Conservation (phyloP, 345 rosid genomes). For the Corchorus olitorius region DNA sequence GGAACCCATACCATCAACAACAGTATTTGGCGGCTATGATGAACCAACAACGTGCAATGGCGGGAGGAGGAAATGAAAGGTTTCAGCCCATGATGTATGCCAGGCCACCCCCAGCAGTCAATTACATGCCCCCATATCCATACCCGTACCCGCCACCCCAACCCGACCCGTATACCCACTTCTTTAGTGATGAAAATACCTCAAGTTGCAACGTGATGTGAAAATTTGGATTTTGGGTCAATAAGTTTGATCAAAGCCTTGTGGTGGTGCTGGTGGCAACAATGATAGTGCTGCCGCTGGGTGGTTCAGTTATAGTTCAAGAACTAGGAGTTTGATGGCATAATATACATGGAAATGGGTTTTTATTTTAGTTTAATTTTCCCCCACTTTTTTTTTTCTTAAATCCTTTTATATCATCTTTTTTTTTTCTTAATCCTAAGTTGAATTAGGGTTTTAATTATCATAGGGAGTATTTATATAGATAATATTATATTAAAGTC, state of each 20-base stretch:
- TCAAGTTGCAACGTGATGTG: slow-evolving; percentile 93
- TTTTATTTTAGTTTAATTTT: slow-evolving; percentile 34
- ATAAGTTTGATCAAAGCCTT: neutral
- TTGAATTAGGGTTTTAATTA: slow-evolving; percentile 44
- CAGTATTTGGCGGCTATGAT: slow-evolving; percentile 68
- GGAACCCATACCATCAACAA: slow-evolving; percentile 67
- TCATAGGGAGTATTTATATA: slow-evolving; percentile 53
- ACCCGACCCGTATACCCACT: slow-evolving; percentile 46
- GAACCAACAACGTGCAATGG: slow-evolving; percentile 90
- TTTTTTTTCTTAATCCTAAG: slow-evolving; percentile 32
- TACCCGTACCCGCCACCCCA: slow-evolving; percentile 43
- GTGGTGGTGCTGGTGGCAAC: slow-evolving; percentile 2
- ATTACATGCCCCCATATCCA: slow-evolving; percentile 73
- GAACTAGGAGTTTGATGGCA: slow-evolving; percentile 39
- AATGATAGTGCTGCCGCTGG: neutral
- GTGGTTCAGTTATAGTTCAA: slow-evolving; percentile 25
- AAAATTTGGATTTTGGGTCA: slow-evolving; percentile 18
- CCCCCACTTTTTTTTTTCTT: slow-evolving; percentile 7
- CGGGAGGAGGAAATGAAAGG: slow-evolving; percentile 87
- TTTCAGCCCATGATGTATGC: slow-evolving; percentile 96
- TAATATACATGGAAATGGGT: slow-evolving; percentile 56
- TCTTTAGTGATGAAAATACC: slow-evolving; percentile 88
- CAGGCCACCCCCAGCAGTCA: slow-evolving; percentile 79
- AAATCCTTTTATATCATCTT: neutral
- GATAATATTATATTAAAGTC: slow-evolving; percentile 34